Conservation (phyloP, 108 stramenopile species). For the Nannochloropsis oceanica region DNA sequence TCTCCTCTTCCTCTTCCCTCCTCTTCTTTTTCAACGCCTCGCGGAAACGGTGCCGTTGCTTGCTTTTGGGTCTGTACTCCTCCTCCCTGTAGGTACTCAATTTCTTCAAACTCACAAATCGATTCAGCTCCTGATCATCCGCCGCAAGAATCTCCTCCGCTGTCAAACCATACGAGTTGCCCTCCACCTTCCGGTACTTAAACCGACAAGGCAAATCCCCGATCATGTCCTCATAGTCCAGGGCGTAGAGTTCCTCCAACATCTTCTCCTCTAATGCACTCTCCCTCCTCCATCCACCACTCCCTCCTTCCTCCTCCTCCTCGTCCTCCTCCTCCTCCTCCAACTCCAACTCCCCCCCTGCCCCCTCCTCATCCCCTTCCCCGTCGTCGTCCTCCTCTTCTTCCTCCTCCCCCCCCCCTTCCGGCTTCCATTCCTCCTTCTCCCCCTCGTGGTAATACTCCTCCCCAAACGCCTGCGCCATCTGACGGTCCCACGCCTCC, state of each 20-base stretch:
- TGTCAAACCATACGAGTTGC: constrained; percentile 74
- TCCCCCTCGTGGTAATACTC: constrained; percentile 58
- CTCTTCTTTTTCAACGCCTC: constrained; percentile 3
- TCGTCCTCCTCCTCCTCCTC: constrained; percentile 28
- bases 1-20: constrained; percentile 5
- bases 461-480: constrained; percentile 74
- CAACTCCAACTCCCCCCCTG: constrained; percentile 23
- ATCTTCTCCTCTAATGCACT: constrained; percentile 2
- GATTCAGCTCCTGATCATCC: constrained; percentile 70
- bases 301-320: constrained; percentile 23
- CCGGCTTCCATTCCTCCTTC: constrained; percentile 1
- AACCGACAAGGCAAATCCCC: constrained; percentile 85
- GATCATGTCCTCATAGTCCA: constrained; percentile 97
- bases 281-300: too few relatives aligned
- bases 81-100: constrained; percentile 83
- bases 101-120: constrained; percentile 87
- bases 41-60: constrained; percentile 16
- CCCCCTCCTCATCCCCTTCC: constrained; percentile 47
- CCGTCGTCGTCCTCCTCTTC: constrained; percentile 44
- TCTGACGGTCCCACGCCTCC: constrained; percentile 64
- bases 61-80: constrained; percentile 29
- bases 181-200: constrained; percentile 81
- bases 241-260: constrained; percentile 79
- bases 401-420: neutral
- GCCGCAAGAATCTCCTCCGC: constrained; percentile 84